These are phyloP conservation scores for Phytophthora syringae DNA, from an alignment of 352 stramenopile genomes.

Conservation along the genomic window DNA sequence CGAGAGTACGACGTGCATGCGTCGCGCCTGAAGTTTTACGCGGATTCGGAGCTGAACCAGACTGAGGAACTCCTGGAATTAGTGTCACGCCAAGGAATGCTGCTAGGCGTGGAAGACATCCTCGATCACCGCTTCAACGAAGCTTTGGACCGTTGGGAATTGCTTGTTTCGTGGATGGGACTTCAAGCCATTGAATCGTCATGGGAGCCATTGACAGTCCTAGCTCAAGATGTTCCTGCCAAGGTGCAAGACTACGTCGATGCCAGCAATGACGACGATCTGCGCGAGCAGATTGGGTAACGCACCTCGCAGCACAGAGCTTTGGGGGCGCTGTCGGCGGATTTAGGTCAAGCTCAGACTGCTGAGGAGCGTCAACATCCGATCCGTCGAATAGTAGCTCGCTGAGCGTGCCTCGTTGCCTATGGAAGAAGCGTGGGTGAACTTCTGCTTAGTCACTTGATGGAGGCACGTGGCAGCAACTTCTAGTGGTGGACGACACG, in stretches of 20 bases:
- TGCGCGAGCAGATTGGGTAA: background rate
- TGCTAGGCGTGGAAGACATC: background rate
- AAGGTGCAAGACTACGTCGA: constrained; percentile 8
- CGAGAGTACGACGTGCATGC: constrained; percentile 3
- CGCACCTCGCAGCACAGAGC: background rate
- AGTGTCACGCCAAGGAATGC: background rate
- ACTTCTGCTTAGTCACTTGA: too few species aligned
- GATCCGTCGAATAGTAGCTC: too few species aligned
- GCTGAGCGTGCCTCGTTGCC: too few species aligned
- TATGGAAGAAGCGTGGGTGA: too few species aligned
- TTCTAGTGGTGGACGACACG: too few species aligned
- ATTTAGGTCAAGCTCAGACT: too few species aligned
- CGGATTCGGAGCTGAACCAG: background rate
- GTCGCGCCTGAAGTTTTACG: background rate
- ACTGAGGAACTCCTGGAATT: background rate
- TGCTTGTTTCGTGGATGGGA: constrained; percentile 14
- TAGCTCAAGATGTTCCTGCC: background rate
- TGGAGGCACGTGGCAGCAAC: too few species aligned
- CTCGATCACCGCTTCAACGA: constrained; percentile 11
- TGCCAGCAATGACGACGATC: background rate
- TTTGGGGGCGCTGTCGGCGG: constrained; percentile 4
- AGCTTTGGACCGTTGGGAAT: constrained; percentile 2
- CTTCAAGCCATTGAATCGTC: constrained; percentile 12
- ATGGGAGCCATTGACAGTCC: background rate
- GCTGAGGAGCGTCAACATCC: too few species aligned